Conservation (phyloP, 768 basidiomycete species). For the Phanerochaete sordida region DNA sequence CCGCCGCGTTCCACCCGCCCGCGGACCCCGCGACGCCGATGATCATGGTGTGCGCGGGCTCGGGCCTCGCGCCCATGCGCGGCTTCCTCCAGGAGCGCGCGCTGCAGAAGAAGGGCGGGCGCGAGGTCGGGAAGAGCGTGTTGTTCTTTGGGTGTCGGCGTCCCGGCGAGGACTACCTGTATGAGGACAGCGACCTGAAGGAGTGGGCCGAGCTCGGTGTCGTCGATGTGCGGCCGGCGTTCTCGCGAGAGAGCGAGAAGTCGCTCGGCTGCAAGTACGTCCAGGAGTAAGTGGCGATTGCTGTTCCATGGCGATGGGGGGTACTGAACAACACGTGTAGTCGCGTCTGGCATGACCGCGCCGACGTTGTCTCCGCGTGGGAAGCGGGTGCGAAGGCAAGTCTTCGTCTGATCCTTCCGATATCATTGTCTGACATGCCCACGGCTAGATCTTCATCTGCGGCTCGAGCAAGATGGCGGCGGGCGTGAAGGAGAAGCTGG, state of each 20-base stretch:
- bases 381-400: slow-evolving; percentile 31
- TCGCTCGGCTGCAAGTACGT: slow-evolving; percentile 14
- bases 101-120: slow-evolving; percentile 38
- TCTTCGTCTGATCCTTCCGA: background rate
- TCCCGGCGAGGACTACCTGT: slow-evolving; percentile 40
- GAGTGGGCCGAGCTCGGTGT: slow-evolving; percentile 39
- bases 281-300: slow-evolving; percentile 9
- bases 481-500: slow-evolving; percentile 24
- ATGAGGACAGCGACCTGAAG: slow-evolving; percentile 36
- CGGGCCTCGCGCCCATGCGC: slow-evolving; percentile 47
- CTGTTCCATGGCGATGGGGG: background rate
- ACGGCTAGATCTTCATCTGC: slow-evolving; percentile 20
- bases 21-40: slow-evolving; percentile 35
- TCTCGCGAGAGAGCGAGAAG: slow-evolving; percentile 15
- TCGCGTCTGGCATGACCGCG: slow-evolving; percentile 38
- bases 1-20: slow-evolving; percentile 39
- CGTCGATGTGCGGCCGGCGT: slow-evolving; percentile 42
- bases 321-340: slow-evolving; percentile 18
- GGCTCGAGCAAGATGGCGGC: slow-evolving; percentile 7
- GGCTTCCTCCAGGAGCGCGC: slow-evolving; percentile 50
- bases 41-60: slow-evolving; percentile 45
- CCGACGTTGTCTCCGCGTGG: slow-evolving; percentile 28
- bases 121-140: slow-evolving; percentile 37
- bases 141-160: slow-evolving; percentile 47
- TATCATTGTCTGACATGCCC: slow-evolving; percentile 17